A percentile compares a stretch with the other conserved stretches of the same genome.
These are phyloP conservation scores for Guyanaporus albipodus DNA, from an alignment of 768 basidiomycete species.

Conservation along the genomic window DNA sequence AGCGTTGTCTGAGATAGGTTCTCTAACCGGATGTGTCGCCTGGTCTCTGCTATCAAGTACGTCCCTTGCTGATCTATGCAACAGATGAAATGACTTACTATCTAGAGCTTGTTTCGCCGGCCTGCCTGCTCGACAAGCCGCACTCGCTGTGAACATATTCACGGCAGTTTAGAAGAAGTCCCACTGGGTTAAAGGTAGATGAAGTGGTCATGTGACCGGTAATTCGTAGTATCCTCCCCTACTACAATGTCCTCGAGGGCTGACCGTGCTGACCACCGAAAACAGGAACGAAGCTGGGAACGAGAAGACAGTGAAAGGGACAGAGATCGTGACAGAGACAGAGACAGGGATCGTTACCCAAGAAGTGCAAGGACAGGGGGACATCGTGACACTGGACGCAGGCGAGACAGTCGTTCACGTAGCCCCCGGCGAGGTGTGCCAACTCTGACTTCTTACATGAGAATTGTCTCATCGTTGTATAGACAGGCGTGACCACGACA, in stretches of 20 bases:
- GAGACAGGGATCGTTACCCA: constrained; percentile 41
- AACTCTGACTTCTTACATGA: neutral
- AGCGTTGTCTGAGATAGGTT: constrained; percentile 51
- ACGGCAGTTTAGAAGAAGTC: neutral
- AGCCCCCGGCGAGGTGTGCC: constrained; percentile 34
- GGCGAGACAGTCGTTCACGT: constrained; percentile 39
- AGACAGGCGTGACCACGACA: constrained; percentile 36
- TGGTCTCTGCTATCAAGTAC: constrained; percentile 18
- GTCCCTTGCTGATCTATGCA: constrained; percentile 3
- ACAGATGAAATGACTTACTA: constrained; percentile 11
- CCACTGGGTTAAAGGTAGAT: too few relatives aligned
- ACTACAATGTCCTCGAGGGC: constrained; percentile 54
- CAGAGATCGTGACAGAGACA: constrained; percentile 28
- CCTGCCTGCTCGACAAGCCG: constrained; percentile 20
- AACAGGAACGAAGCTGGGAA: constrained; percentile 65
- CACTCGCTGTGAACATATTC: constrained; percentile 20
- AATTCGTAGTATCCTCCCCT: constrained; percentile 25
- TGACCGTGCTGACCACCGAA: constrained; percentile 48
- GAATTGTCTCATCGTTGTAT: constrained; percentile 3
- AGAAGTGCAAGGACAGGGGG: constrained; percentile 32
- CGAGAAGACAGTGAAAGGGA: constrained; percentile 33
- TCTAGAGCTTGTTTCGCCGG: constrained; percentile 3
- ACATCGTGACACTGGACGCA: constrained; percentile 34
- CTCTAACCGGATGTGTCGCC: constrained; percentile 43
- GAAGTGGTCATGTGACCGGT: constrained; percentile 29